Evolutionary conservation across 148 eudicot species (phyloP).

Genomic region (Cornus controversa): DNA sequence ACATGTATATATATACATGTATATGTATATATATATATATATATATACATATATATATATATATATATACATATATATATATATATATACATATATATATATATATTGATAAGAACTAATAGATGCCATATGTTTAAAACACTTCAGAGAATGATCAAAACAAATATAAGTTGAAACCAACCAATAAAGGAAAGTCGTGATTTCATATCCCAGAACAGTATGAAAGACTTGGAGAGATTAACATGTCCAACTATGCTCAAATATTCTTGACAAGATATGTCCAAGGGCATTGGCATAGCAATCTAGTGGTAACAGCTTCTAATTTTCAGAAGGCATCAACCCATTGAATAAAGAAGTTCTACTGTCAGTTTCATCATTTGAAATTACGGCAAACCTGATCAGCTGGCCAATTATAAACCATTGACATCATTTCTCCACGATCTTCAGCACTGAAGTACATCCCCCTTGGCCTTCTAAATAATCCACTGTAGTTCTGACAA

Average conservation of each 20-base stretch:
- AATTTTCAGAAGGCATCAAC: neutral
- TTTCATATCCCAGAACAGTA: too few species aligned
- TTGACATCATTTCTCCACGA: slow-evolving; percentile 99
- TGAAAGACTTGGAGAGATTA: too few species aligned
- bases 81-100: too few species aligned
- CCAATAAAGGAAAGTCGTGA: too few species aligned
- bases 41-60: too few species aligned
- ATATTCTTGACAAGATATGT: neutral
- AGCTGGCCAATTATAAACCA: slow-evolving; percentile 99
- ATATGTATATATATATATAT: too few species aligned
- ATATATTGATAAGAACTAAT: too few species aligned
- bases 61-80: too few species aligned
- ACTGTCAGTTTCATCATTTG: neutral
- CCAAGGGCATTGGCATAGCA: neutral
- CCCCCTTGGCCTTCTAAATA: slow-evolving; percentile 95
- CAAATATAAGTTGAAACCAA: too few species aligned
- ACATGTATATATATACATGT: too few species aligned
- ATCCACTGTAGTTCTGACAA: slow-evolving; percentile 92
- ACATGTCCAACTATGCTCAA: neutral
- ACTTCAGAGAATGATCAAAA: neutral
- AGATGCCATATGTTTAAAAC: neutral
- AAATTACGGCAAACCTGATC: slow-evolving; percentile 59
- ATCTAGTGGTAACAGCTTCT: neutral
- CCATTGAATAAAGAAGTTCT: neutral
- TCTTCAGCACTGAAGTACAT: slow-evolving; percentile 94